A percentile compares a stretch with the other conserved stretches of the same genome.
Conservation (phyloP, 495 filamentous ascomycete species). For the Lophiostoma macrostomum region DNA sequence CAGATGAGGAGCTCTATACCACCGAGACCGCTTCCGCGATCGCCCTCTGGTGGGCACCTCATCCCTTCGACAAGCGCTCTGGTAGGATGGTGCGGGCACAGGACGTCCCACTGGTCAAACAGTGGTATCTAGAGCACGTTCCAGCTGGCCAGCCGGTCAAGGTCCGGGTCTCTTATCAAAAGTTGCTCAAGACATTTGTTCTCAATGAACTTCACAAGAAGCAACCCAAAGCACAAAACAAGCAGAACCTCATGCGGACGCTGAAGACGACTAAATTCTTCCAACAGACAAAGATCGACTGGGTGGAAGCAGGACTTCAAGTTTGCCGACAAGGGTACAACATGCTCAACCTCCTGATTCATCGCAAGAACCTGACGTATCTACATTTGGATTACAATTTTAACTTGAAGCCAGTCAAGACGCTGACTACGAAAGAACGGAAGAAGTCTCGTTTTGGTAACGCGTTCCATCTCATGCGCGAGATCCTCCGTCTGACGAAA, state of each 20-base stretch:
- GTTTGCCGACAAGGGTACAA: slow-evolving; percentile 99
- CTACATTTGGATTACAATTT: slow-evolving; percentile 99
- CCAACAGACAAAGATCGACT: slow-evolving; percentile 98
- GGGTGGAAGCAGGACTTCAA: slow-evolving; percentile 98
- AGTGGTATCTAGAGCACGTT: slow-evolving; percentile 97
- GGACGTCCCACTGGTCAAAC: slow-evolving; percentile 95
- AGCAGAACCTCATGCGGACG: slow-evolving; percentile 84
- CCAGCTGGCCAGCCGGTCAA: slow-evolving; percentile 93
- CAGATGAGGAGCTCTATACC: slow-evolving; percentile 84
- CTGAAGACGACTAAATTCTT: slow-evolving; percentile 98
- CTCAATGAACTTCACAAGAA: slow-evolving; percentile 96
- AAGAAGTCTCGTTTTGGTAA: slow-evolving; percentile 99
- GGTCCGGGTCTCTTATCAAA: slow-evolving; percentile 98
- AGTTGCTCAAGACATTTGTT: slow-evolving; percentile 93
- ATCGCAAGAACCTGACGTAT: slow-evolving; percentile 98
- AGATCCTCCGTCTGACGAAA: slow-evolving; percentile 96
- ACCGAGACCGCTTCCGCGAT: slow-evolving; percentile 90
- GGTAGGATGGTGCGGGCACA: slow-evolving; percentile 96
- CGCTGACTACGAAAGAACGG: slow-evolving; percentile 95
- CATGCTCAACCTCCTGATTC: slow-evolving; percentile 97
- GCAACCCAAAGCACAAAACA: slow-evolving; percentile 89
- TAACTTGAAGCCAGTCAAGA: slow-evolving; percentile 99
- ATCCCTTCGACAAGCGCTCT: slow-evolving; percentile 93
- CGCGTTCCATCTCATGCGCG: slow-evolving; percentile 98
- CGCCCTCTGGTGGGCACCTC: slow-evolving; percentile 96